Evolutionary conservation across 768 basidiomycete genomes (phyloP), one percentile per base, ranked within the genome.

Genomic region (Tricholoma sp.): DNA sequence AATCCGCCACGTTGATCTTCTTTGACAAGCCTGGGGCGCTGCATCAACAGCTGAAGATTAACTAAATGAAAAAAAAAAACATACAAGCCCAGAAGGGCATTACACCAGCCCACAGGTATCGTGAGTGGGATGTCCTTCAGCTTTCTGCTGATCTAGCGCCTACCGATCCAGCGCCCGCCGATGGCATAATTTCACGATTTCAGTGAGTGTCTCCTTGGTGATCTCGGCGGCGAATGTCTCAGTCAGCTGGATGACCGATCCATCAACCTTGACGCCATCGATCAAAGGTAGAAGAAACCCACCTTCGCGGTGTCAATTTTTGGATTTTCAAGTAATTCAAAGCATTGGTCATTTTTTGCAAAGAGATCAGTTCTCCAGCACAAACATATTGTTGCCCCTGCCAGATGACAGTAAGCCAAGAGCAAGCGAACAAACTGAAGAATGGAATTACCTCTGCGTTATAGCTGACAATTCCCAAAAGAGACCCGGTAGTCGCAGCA

Each of bases 381-480:
- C n/a, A n/a, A n/a, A n/a, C n/a, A n/a, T n/a, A n/a, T n/a, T n/a
- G n/a, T n/a, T n/a, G n/a, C n/a, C n/a, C n/a, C n/a, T n/a, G n/a
- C n/a, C n/a, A n/a, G n/a, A n/a, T n/a, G n/a, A n/a, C n/a, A n/a
- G n/a, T n/a, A n/a, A n/a, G n/a, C n/a, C n/a, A n/a, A n/a, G 42
- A 59, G 17, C 39, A 17, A 50, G 49, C 4, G 18, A 34, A 41
- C 37, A 33, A 17, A 47, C 39, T 18, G 11, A 17, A 32, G 29
- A 6, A 44, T 33, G 6, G 17, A 66, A 78, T 13, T 65, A 92
- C 91, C 79, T 94, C 91, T 48, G 92, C 91, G 62, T 92, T 94
- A 71, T 88, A 94, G 74, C 98, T 99, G 68, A 99, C 97, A 45
- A 98, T 98, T 73, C 98, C 93, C n/a, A 98, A 81, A 2, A 99